Evolutionary conservation across 2,329 filamentous ascomycete species (phyloP).

Genomic region (Phoma sp.): DNA sequence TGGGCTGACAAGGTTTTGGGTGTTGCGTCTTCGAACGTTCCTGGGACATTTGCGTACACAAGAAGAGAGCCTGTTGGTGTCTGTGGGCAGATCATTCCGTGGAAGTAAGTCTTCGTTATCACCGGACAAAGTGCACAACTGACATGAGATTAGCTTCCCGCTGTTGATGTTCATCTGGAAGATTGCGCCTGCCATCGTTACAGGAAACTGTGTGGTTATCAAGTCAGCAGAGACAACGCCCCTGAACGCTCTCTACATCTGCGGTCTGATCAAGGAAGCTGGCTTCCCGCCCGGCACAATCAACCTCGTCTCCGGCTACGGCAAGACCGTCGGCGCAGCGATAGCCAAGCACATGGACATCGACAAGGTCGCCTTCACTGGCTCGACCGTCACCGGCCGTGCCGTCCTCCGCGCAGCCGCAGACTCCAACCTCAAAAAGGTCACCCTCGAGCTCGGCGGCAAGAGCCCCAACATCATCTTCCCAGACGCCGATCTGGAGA

Average conservation of each 20-base stretch:
- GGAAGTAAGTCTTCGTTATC: constrained; percentile 34
- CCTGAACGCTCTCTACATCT: constrained; percentile 27
- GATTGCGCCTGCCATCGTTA: constrained; percentile 28
- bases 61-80: constrained; percentile 78
- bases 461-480: constrained; percentile 54
- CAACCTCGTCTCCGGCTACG: constrained; percentile 64
- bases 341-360: constrained; percentile 49
- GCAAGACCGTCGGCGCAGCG: constrained; percentile 51
- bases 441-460: constrained; percentile 53
- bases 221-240: constrained; percentile 36
- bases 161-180: constrained; percentile 46
- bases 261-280: constrained; percentile 34
- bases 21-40: constrained; percentile 73
- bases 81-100: constrained; percentile 75
- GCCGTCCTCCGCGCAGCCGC: constrained; percentile 10
- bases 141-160: neutral
- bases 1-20: constrained; percentile 81
- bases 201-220: constrained; percentile 24
- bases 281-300: constrained; percentile 66
- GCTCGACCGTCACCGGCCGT: constrained; percentile 43
- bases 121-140: neutral
- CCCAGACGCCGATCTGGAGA: constrained; percentile 52
- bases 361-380: constrained; percentile 52
- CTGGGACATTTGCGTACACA: constrained; percentile 76
- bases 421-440: constrained; percentile 50